Base-by-base conservation (phyloP, 1,284 basidiomycete genomes). In the Leccinum fallax region DNA sequence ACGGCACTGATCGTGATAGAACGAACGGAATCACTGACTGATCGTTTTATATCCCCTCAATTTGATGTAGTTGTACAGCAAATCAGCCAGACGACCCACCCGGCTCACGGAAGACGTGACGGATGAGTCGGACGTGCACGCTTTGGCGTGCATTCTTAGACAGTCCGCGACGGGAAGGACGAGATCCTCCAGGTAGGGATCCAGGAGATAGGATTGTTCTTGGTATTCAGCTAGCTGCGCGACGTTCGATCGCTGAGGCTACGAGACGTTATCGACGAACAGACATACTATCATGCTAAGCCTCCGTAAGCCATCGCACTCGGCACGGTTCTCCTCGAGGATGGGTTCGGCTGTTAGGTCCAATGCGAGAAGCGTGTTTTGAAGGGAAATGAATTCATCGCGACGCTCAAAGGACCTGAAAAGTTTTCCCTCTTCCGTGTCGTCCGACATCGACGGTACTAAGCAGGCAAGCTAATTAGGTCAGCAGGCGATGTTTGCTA, bases 171-270 rank as follows among this genome's bases (percentile, higher is more conserved):
- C 86, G 0, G 96, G 95, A 2, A 81, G 76, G 11, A 98, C 86
- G 62, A 99, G 87, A 16, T 79, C 73, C 69, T 95, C 92, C n/a
- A 99, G 83, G 69, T 87, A 90, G n/a, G 96, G 95, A 74, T 99
- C 97, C n/a, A 98, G 83, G 0, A 99, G 84, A 70, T 96, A 94
- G 2, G 95, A 83, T 70, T 97, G 93, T 63, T 98, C 96, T 72
- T 98, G 95, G 71, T 98, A 99, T 72, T 89, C 85, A 73, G 88
- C 85, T 48, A 98, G 84, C 95, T 98, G 55, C 15, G 48, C 62
- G 30, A 56, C 8, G 58, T 59, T 54, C 10, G 38, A 54, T 48
- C 19, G 46, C 60, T 55, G 53, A 52, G 2, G 19, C 46, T 52
- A 61, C 34, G 53, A 62, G 32, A 52, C 43, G 51, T 64, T 24